These are phyloP conservation scores for Dispira simplex DNA, from an alignment of 192 early-diverging fungal species.

Conservation along the genomic window DNA sequence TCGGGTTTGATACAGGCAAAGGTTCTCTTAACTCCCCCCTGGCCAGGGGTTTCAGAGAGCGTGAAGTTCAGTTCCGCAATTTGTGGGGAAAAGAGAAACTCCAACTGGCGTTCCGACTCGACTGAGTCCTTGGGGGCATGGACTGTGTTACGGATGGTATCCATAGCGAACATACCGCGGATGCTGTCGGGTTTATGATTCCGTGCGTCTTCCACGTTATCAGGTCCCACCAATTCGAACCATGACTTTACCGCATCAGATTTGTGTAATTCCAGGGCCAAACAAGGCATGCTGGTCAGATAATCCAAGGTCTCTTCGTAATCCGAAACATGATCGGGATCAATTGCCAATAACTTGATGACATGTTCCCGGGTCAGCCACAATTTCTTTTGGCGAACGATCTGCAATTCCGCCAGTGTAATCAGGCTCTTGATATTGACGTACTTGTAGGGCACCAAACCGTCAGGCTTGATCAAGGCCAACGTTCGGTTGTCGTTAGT, in stretches of 20 bases:
- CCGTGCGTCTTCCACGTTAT: slow-evolving; percentile 21
- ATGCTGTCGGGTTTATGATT: slow-evolving; percentile 26
- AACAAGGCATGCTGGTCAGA: slow-evolving; percentile 32
- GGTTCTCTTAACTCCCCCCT: slow-evolving; percentile 21
- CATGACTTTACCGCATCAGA: slow-evolving; percentile 29
- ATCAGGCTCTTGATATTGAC: slow-evolving; percentile 32
- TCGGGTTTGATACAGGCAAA: slow-evolving; percentile 41
- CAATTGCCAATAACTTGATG: slow-evolving; percentile 24
- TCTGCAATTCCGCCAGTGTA: slow-evolving; percentile 34
- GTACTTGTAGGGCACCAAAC: slow-evolving; percentile 29
- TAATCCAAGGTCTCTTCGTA: slow-evolving; percentile 22
- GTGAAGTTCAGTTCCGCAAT: slow-evolving; percentile 16
- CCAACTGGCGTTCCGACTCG: slow-evolving; percentile 28
- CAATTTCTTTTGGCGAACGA: slow-evolving; percentile 29
- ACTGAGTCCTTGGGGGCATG: slow-evolving; percentile 32
- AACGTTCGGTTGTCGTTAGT: slow-evolving; percentile 25
- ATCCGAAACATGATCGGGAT: slow-evolving; percentile 18
- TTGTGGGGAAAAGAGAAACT: slow-evolving; percentile 26
- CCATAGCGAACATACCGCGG: slow-evolving; percentile 34
- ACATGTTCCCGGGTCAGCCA: slow-evolving; percentile 28
- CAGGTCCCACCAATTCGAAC: slow-evolving; percentile 35
- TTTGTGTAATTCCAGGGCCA: slow-evolving; percentile 37
- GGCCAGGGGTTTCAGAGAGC: slow-evolving; percentile 17
- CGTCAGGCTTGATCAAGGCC: slow-evolving; percentile 43
- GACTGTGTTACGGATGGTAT: slow-evolving; percentile 34